Conservation (phyloP, 2,329 filamentous ascomycete species). For the Plectosphaerella cucumerina region DNA sequence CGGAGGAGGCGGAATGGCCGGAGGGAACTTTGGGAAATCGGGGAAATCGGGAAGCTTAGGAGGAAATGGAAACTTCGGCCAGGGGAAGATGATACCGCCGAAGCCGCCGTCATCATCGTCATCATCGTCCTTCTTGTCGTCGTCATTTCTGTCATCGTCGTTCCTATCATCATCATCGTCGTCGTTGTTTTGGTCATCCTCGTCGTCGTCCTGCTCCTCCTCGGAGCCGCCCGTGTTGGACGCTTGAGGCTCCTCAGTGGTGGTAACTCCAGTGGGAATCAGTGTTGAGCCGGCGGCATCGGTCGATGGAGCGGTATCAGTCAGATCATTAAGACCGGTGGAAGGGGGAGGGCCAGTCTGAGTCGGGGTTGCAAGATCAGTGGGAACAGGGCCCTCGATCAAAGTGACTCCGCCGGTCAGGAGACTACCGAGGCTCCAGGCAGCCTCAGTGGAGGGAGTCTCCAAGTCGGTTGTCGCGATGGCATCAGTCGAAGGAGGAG, state of each 20-base stretch:
- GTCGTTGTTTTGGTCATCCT: background rate
- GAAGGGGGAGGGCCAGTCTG: background rate
- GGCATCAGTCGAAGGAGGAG: too few relatives aligned
- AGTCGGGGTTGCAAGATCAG: background rate
- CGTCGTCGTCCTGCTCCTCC: background rate
- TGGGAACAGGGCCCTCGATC: too few relatives aligned
- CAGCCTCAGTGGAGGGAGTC: background rate
- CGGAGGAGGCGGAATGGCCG: too few relatives aligned
- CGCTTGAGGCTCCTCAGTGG: too few relatives aligned
- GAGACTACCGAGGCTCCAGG: too few relatives aligned
- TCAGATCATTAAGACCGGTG: too few relatives aligned
- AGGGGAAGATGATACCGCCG: constrained; percentile 1
- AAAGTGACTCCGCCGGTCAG: too few relatives aligned
- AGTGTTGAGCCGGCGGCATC: background rate
- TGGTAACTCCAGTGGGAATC: background rate
- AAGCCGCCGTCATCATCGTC: constrained; percentile 1
- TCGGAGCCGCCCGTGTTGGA: background rate
- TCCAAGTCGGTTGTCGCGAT: too few relatives aligned
- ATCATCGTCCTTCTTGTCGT: background rate
- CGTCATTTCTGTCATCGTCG: background rate
- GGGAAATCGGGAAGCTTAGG: background rate
- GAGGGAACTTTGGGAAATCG: background rate
- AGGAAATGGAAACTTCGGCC: background rate
- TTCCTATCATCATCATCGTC: background rate
- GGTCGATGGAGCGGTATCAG: background rate